phyloP scores from a whole-genome alignment of 2,329 filamentous ascomycete species.

The Fusarium sororula region DNA sequence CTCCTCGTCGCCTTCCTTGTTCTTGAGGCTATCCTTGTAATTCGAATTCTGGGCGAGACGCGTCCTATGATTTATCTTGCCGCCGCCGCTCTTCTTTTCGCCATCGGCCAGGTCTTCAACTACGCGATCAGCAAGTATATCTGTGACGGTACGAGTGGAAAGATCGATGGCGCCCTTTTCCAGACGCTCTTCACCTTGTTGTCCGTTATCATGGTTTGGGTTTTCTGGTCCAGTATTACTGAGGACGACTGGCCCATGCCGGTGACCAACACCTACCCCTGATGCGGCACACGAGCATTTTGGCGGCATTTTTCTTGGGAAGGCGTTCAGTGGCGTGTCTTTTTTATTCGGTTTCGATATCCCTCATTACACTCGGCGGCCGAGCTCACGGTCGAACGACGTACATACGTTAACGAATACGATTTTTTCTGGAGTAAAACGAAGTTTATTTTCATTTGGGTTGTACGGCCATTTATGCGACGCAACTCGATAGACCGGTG shows the following conservation, averaged over 20 bases:
- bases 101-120: slow-evolving; percentile 93
- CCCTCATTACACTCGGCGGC: slow-evolving; percentile 43
- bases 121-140: slow-evolving; percentile 93
- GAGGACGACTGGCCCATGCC: slow-evolving; percentile 94
- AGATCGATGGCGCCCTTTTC: slow-evolving; percentile 93
- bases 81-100: slow-evolving; percentile 81
- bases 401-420: slow-evolving; percentile 42
- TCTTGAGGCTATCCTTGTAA: slow-evolving; percentile 83
- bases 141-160: slow-evolving; percentile 82
- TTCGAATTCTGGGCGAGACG: slow-evolving; percentile 85
- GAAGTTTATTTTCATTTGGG: slow-evolving; percentile 27
- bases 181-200: slow-evolving; percentile 91
- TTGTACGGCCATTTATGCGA: slow-evolving; percentile 9
- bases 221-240: slow-evolving; percentile 99
- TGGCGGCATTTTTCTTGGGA: slow-evolving; percentile 28
- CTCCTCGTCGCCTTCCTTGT: slow-evolving; percentile 90
- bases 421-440: slow-evolving; percentile 37
- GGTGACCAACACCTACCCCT: slow-evolving; percentile 53
- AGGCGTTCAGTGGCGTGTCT: slow-evolving; percentile 41
- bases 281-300: slow-evolving; percentile 11
- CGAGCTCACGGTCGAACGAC: slow-evolving; percentile 40
- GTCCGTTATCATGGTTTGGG: slow-evolving; percentile 84
- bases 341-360: slow-evolving; percentile 41
- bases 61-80: slow-evolving; percentile 92
- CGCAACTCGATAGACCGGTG: slow-evolving; percentile 5